Base-by-base conservation (phyloP, 768 basidiomycete genomes). In the Leccinum subgranulosum region DNA sequence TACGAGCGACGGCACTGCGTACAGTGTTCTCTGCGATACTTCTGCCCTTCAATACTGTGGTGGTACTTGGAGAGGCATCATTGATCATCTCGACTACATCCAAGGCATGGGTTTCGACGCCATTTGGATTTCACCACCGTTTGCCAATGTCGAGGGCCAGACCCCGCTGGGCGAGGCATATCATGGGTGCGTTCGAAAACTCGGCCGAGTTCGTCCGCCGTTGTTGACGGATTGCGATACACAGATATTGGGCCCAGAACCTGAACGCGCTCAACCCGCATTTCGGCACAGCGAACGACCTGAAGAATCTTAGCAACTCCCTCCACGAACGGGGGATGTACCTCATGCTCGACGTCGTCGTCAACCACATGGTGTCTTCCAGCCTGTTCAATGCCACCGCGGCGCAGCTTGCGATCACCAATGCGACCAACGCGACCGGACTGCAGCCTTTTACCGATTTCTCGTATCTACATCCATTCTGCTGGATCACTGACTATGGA, bases 311-410 rank as follows among this genome's bases (percentile, higher is more conserved):
- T 19, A 73, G 75, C 19, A 57, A 70, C 17, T 78, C 78, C 7
- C 66, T 84, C 27, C 84, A 85, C 58, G 60, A 66, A 2, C 76
- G 81, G 19, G 76, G 74, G 45, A 86, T 85, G 84, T 77, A 75
- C 67, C 75, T 85, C 57, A 84, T 86, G 81, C 68, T 86, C 19
- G 84, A 85, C 67, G 69, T 85, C 53, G 84, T 86, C 60, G 76
- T 86, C 59, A 85, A 86, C 63, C 84, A 86, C 65, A 77, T 86
- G 69, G 81, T 80, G 2, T 73, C 79, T 0, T 60, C 72, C 25
- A 49, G 55, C 57, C 61, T 69, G 46, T 58, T 69, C 55, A 65
- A 68, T 19, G 10, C 39, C 28, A 73, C 71, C 3, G 64, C 69
- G 1, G 56, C 68, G 25, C 43, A 58, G 48, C 58, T 72, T 21